Percentiles rank a stretch among this genome's conserved stretches.
These are phyloP conservation scores for Colletotrichum abscissum DNA, from an alignment of 2,329 filamentous ascomycete species.

Conservation along the genomic window DNA sequence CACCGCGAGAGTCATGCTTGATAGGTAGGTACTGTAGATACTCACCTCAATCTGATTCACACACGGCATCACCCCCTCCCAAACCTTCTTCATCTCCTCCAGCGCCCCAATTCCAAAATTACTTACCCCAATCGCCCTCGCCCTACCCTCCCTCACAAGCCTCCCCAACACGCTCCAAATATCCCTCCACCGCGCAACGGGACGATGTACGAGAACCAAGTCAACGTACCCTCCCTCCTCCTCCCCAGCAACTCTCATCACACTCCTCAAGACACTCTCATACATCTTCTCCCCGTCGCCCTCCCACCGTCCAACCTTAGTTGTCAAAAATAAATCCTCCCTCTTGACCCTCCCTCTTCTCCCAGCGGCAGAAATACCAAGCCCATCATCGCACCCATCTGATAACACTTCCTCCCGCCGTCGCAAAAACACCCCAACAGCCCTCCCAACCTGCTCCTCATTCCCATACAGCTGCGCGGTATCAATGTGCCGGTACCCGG, in stretches of 20 bases:
- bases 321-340: slow-evolving; percentile 74
- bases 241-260: slow-evolving; percentile 64
- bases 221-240: slow-evolving; percentile 71
- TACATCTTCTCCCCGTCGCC: slow-evolving; percentile 69
- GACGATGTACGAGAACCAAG: slow-evolving; percentile 76
- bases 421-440: slow-evolving; percentile 59
- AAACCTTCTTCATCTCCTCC: slow-evolving; percentile 74
- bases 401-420: slow-evolving; percentile 50
- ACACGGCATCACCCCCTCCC: slow-evolving; percentile 75
- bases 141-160: slow-evolving; percentile 67
- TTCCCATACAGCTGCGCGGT: slow-evolving; percentile 74
- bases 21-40: too few relatives aligned
- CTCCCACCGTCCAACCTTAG: slow-evolving; percentile 71
- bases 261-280: slow-evolving; percentile 67
- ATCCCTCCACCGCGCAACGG: slow-evolving; percentile 66
- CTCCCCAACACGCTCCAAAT: slow-evolving; percentile 76
- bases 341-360: slow-evolving; percentile 47
- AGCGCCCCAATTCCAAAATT: slow-evolving; percentile 77
- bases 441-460: slow-evolving; percentile 73
- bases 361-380: too few relatives aligned
- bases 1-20: too few relatives aligned
- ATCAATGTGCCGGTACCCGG: slow-evolving; percentile 73
- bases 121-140: slow-evolving; percentile 76
- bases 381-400: too few relatives aligned
- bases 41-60: slow-evolving; percentile 79